phyloP scores from a whole-genome alignment of 352 stramenopile genomes.

The Pythium periplocum region DNA sequence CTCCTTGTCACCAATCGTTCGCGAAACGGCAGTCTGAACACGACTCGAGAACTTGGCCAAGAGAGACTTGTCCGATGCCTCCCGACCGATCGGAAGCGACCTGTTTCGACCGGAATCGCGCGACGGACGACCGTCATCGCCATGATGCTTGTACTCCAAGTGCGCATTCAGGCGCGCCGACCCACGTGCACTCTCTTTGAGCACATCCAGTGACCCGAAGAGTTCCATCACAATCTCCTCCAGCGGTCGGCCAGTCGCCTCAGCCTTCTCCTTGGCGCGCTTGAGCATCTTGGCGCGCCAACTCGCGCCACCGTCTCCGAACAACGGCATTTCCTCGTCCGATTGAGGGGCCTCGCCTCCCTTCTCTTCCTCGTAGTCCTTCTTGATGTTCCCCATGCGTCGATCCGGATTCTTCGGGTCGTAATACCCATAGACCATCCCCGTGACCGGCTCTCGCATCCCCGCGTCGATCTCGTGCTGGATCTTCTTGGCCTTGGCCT shows the following conservation, averaged over 20 bases:
- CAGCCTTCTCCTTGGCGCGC: slow-evolving; percentile 54
- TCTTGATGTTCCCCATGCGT: slow-evolving; percentile 12
- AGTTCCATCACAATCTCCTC: slow-evolving; percentile 58
- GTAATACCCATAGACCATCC: slow-evolving; percentile 76
- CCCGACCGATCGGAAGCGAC: slow-evolving; percentile 36
- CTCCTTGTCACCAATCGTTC: slow-evolving; percentile 19
- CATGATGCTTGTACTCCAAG: slow-evolving; percentile 57
- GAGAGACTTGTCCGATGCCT: slow-evolving; percentile 55
- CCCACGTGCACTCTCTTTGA: slow-evolving; percentile 45
- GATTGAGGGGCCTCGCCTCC: neutral
- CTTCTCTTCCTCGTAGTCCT: slow-evolving; percentile 11
- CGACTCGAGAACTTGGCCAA: slow-evolving; percentile 56
- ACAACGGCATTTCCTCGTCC: slow-evolving; percentile 20
- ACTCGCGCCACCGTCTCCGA: slow-evolving; percentile 74
- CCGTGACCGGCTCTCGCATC: slow-evolving; percentile 68
- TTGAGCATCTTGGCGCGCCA: slow-evolving; percentile 84
- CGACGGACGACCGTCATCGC: slow-evolving; percentile 8
- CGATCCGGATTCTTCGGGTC: slow-evolving; percentile 72
- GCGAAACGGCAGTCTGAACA: slow-evolving; percentile 46
- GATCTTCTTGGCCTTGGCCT: slow-evolving; percentile 50
- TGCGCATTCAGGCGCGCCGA: slow-evolving; percentile 53
- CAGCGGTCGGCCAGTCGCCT: slow-evolving; percentile 40
- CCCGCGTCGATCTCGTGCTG: slow-evolving; percentile 75
- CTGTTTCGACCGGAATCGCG: slow-evolving; percentile 8
- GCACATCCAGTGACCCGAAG: slow-evolving; percentile 44